Conservation (phyloP, 164 flowering plant genomes). For the Saururus chinensis region DNA sequence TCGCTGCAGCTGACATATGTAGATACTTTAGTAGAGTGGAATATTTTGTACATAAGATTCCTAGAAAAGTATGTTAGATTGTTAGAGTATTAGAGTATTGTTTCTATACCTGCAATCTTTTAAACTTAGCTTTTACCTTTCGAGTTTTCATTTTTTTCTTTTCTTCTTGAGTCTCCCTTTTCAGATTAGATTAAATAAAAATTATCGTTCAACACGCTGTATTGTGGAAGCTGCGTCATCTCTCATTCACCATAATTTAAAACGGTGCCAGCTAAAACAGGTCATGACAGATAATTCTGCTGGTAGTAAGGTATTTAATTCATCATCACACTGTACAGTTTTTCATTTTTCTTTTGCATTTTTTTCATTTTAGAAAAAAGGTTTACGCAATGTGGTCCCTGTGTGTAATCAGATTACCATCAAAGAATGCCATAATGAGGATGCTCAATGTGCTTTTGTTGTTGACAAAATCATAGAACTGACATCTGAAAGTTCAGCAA, state of each 20-base stretch:
- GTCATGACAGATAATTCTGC: conserved; percentile 64
- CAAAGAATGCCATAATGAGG: conserved; percentile 82
- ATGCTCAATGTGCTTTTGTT: conserved; percentile 83
- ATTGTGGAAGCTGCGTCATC: conserved; percentile 91
- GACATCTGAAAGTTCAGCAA: conserved; percentile 30
- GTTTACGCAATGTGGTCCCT: conserved; percentile 2
- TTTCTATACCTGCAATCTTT: no score
- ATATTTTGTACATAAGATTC: no score
- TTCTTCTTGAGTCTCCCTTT: conserved; percentile 7
- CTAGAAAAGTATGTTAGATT: no score
- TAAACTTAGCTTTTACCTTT: background rate
- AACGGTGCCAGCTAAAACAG: conserved; percentile 51
- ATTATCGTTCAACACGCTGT: conserved; percentile 85
- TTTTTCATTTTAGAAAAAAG: background rate
- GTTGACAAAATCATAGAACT: conserved; percentile 75
- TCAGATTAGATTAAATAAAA: conserved; percentile 67
- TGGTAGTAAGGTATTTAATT: conserved; percentile 59
- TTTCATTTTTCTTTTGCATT: no score
- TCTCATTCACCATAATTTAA: conserved; percentile 63
- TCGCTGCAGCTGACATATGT: background rate
- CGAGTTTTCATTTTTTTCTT: conserved; percentile 2
- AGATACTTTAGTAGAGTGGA: no score
- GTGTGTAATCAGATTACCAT: conserved; percentile 43
- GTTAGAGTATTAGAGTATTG: no score
- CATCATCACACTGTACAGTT: no score